These are phyloP conservation scores for Trypethelium eluteriae DNA, from an alignment of 495 filamentous ascomycete genomes.

Conservation along the genomic window DNA sequence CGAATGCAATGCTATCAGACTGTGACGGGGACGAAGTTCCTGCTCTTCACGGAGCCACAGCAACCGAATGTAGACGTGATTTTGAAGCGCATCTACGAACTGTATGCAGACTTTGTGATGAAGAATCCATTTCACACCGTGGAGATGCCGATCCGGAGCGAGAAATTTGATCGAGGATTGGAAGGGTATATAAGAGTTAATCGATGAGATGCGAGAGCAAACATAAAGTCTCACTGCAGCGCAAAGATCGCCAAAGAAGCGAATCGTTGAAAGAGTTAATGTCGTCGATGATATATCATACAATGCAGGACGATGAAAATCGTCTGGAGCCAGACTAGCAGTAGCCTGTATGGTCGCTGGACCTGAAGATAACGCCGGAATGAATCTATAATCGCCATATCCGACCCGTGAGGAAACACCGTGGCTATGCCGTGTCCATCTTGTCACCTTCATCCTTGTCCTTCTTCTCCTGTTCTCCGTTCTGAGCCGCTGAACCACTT, in stretches of 20 bases:
- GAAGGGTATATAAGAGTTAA: constrained; percentile 50
- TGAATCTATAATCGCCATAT: background rate
- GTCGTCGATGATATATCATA: background rate
- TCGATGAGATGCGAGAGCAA: background rate
- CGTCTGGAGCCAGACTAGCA: background rate
- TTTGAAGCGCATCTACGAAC: constrained; percentile 77
- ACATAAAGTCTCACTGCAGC: background rate
- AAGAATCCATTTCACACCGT: constrained; percentile 98
- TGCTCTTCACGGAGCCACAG: constrained; percentile 87
- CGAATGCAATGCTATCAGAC: constrained; percentile 93
- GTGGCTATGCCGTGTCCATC: constrained; percentile 70
- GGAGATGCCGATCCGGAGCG: constrained; percentile 94
- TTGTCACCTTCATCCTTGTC: constrained; percentile 51
- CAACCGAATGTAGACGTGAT: constrained; percentile 80
- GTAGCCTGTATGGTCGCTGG: background rate
- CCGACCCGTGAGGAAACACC: constrained; percentile 7
- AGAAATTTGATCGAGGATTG: constrained; percentile 84
- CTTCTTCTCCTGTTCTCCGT: constrained; percentile 21
- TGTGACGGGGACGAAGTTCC: constrained; percentile 86
- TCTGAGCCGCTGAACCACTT: constrained; percentile 35
- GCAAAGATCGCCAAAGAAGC: background rate
- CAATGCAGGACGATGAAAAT: background rate
- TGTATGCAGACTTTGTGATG: constrained; percentile 97
- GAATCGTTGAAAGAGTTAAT: background rate
- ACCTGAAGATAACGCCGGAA: constrained; percentile 3